These are phyloP conservation scores for Metarhizium brunneum DNA, from an alignment of 2,329 filamentous ascomycete species.

Conservation along the genomic window DNA sequence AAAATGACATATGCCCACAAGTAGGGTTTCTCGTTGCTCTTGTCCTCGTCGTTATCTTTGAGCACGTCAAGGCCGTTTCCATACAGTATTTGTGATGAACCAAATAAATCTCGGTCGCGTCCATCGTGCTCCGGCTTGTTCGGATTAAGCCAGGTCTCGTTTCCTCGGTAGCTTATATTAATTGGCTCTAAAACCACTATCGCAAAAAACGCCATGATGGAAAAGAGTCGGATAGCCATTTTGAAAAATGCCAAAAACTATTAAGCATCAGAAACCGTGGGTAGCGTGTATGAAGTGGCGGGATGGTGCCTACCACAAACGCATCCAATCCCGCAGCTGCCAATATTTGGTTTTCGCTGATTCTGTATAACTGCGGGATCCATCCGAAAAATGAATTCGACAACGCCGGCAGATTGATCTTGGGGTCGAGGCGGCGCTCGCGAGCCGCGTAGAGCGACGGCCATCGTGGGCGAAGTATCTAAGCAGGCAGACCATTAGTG, in stretches of 20 bases:
- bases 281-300: background rate
- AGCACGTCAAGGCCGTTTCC: conserved; percentile 8
- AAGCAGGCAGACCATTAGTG: background rate
- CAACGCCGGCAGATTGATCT: conserved; percentile 60
- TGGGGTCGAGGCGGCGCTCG: conserved; percentile 59
- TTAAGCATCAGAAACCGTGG: conserved; percentile 9
- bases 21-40: conserved; percentile 37
- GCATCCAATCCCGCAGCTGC: conserved; percentile 88
- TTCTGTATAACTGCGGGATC: conserved; percentile 76
- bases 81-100: conserved; percentile 5
- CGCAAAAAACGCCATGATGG: conserved; percentile 72
- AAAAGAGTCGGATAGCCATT: conserved; percentile 80
- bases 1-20: conserved; percentile 94
- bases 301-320: conserved; percentile 58
- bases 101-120: conserved; percentile 5
- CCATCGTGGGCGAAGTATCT: conserved; percentile 88
- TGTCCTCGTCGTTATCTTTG: conserved; percentile 24
- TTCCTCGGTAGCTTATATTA: conserved; percentile 53
- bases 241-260: conserved; percentile 89
- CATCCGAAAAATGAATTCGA: conserved; percentile 84
- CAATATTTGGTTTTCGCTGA: conserved; percentile 83
- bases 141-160: background rate
- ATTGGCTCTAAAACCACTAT: conserved; percentile 75
- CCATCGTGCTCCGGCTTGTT: background rate
- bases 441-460: conserved; percentile 81